Conservation (phyloP, 192 early-diverging fungal genomes). For the Allomyces macrogynus region DNA sequence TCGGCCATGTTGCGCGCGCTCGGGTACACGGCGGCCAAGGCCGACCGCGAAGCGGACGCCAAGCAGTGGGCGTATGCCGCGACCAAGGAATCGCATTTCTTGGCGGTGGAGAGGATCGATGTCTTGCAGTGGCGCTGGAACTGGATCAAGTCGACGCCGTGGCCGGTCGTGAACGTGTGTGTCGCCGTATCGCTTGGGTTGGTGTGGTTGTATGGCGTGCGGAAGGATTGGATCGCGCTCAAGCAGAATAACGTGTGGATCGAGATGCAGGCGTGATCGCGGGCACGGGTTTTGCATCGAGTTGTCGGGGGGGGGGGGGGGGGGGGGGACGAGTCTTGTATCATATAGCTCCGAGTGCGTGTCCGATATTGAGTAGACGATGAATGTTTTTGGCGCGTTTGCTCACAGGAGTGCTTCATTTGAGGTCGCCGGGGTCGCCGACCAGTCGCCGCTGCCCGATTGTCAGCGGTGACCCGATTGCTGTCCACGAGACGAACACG, state of each 20-base stretch:
- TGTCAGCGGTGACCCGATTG: too few relatives aligned
- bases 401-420: too few relatives aligned
- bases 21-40: not conserved
- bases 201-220: not conserved
- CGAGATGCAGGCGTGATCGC: not conserved
- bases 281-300: not conserved
- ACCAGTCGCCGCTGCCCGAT: too few relatives aligned
- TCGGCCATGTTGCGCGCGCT: not conserved
- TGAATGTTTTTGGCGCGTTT: too few relatives aligned
- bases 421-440: too few relatives aligned
- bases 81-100: not conserved
- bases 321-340: not conserved
- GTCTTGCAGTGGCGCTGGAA: not conserved
- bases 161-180: not conserved
- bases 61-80: not conserved
- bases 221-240: not conserved
- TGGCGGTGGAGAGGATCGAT: not conserved
- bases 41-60: not conserved
- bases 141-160: not conserved
- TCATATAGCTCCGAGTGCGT: too few relatives aligned
- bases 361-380: too few relatives aligned
- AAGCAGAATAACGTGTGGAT: not conserved
- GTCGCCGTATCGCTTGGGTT: not conserved
- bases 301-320: too few relatives aligned
- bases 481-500: too few relatives aligned